A percentile compares a stretch with the other conserved stretches of the same genome.
phyloP scores from a whole-genome alignment of 78 protist species.

The Guillardia theta region DNA sequence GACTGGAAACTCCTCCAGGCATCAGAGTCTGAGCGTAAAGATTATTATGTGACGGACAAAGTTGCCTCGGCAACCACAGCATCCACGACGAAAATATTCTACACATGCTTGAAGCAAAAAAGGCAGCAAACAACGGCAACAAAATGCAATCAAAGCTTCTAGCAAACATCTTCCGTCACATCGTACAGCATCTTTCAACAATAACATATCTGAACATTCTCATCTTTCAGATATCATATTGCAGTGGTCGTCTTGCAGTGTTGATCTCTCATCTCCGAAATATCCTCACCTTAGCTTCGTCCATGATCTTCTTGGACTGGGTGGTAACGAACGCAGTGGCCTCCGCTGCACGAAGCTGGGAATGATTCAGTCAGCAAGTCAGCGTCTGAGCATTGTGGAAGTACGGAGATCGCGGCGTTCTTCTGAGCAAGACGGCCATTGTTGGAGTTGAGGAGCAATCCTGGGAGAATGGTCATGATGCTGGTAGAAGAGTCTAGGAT shows the following conservation, averaged over 20 bases:
- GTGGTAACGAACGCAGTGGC: neutral
- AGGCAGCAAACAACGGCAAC: neutral
- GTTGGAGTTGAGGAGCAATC: too few species aligned
- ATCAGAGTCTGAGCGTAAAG: constrained; percentile 21
- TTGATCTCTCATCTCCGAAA: too few species aligned
- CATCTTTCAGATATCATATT: too few species aligned
- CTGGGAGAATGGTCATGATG: too few species aligned
- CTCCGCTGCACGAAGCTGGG: too few species aligned
- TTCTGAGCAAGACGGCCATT: too few species aligned
- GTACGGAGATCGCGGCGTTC: too few species aligned
- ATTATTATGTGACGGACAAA: neutral
- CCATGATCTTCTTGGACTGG: constrained; percentile 21
- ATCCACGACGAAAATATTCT: neutral
- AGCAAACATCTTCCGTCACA: too few species aligned
- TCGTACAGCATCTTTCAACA: neutral
- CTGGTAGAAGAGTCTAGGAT: too few species aligned
- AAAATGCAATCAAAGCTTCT: neutral
- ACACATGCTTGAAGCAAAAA: neutral
- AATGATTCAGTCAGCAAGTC: too few species aligned
- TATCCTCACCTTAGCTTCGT: neutral
- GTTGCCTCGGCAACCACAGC: neutral
- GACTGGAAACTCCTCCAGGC: constrained; percentile 64
- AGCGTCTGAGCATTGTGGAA: too few species aligned
- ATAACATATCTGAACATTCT: too few species aligned
- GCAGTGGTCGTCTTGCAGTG: neutral